Conservation (phyloP, 352 stramenopile genomes). For the Phytophthora pseudosyringae region DNA sequence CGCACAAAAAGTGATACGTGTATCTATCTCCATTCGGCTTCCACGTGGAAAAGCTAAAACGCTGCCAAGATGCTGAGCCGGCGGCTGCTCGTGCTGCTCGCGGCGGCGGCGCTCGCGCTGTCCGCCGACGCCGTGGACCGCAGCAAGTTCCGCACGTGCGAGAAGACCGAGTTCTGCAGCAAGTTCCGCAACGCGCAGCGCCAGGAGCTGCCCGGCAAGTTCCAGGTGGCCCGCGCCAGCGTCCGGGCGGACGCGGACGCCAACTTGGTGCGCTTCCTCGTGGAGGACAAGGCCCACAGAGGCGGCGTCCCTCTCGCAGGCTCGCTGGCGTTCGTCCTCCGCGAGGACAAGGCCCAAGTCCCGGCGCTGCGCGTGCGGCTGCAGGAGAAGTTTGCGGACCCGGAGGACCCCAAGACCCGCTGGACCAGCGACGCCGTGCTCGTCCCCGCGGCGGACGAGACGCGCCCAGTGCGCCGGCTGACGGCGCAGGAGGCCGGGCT, state of each 20-base stretch:
- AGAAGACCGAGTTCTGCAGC: constrained; percentile 97
- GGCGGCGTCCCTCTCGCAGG: constrained; percentile 44
- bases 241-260: constrained; percentile 31
- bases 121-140: constrained; percentile 90
- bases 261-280: constrained; percentile 54
- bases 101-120: constrained; percentile 9
- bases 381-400: constrained; percentile 58
- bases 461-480: constrained; percentile 46
- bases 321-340: constrained; percentile 61
- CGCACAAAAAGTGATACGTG: too few relatives aligned
- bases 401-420: constrained; percentile 56
- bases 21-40: constrained; percentile 12
- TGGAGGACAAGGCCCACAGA: constrained; percentile 36
- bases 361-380: constrained; percentile 68
- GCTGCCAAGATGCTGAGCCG: constrained; percentile 15
- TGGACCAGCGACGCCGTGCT: constrained; percentile 68
- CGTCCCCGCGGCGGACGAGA: constrained; percentile 34
- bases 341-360: constrained; percentile 34
- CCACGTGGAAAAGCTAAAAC: constrained; percentile 28
- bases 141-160: constrained; percentile 98
- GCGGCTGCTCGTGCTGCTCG: constrained; percentile 25
- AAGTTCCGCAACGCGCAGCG: constrained; percentile 56
- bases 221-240: constrained; percentile 43
- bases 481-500: constrained; percentile 44
- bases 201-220: constrained; percentile 26